Conservation (phyloP, 257 asterid genomes). For the Solanum tacnaense region DNA sequence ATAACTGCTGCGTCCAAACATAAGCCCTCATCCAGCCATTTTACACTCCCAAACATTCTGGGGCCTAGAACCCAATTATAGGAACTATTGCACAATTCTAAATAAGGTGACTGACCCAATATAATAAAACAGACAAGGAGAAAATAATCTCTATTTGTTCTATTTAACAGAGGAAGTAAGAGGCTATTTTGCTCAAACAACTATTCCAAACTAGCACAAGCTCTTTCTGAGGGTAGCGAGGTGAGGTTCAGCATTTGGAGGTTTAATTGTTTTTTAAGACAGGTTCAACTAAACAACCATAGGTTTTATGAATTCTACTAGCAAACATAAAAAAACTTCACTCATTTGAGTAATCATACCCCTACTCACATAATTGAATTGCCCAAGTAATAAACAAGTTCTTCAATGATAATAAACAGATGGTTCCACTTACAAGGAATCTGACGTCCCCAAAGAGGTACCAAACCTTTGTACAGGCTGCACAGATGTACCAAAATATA, state of each 20-base stretch:
- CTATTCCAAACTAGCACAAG: background rate
- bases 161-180: background rate
- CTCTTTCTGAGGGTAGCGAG: background rate
- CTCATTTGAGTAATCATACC: background rate
- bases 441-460: slow-evolving; percentile 98
- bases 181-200: background rate
- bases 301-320: background rate
- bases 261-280: background rate
- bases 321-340: background rate
- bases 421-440: slow-evolving; percentile 65
- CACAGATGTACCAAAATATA: slow-evolving; percentile 3
- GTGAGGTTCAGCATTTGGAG: background rate
- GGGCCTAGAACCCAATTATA: background rate
- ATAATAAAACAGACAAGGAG: background rate
- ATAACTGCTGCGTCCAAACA: background rate
- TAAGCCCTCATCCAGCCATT: background rate
- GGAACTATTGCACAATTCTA: background rate
- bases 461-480: slow-evolving; percentile 84
- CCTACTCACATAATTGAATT: background rate
- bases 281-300: background rate
- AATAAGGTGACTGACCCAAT: background rate
- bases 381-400: background rate
- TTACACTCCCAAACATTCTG: background rate
- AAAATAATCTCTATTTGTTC: background rate
- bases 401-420: background rate